These are phyloP conservation scores for Sporobolomyces roseus DNA, from an alignment of 768 basidiomycete genomes.

Conservation along the genomic window DNA sequence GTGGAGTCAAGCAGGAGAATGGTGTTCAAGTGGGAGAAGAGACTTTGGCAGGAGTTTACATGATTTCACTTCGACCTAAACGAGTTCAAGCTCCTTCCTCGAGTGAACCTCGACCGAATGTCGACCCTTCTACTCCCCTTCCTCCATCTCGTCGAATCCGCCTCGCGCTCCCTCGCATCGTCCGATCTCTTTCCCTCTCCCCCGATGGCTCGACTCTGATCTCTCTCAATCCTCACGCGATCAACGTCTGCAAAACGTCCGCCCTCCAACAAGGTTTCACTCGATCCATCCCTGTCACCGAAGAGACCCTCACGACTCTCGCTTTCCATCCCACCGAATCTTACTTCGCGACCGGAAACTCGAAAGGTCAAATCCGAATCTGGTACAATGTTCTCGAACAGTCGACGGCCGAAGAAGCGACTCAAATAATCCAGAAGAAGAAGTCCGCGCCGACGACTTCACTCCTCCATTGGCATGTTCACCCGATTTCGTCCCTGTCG, in stretches of 20 bases:
- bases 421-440: neutral
- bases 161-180: slow-evolving; percentile 37
- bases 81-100: neutral
- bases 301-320: slow-evolving; percentile 71
- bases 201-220: slow-evolving; percentile 74
- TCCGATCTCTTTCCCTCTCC: slow-evolving; percentile 64
- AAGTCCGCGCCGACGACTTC: slow-evolving; percentile 66
- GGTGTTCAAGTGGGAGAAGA: neutral
- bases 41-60: slow-evolving; percentile 29
- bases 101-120: neutral
- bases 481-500: slow-evolving; percentile 76
- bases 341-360: slow-evolving; percentile 92
- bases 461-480: slow-evolving; percentile 92
- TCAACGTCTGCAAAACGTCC: slow-evolving; percentile 59
- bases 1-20: neutral
- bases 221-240: slow-evolving; percentile 67
- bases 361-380: slow-evolving; percentile 72
- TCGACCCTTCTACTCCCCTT: slow-evolving; percentile 19
- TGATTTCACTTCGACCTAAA: slow-evolving; percentile 27
- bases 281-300: slow-evolving; percentile 59
- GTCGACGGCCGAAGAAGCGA: neutral
- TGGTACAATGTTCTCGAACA: slow-evolving; percentile 78
- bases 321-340: slow-evolving; percentile 84
- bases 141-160: slow-evolving; percentile 35
- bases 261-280: slow-evolving; percentile 53